Evolutionary conservation across 2,329 filamentous ascomycete species (phyloP).

Genomic region (Penicillium sp.): DNA sequence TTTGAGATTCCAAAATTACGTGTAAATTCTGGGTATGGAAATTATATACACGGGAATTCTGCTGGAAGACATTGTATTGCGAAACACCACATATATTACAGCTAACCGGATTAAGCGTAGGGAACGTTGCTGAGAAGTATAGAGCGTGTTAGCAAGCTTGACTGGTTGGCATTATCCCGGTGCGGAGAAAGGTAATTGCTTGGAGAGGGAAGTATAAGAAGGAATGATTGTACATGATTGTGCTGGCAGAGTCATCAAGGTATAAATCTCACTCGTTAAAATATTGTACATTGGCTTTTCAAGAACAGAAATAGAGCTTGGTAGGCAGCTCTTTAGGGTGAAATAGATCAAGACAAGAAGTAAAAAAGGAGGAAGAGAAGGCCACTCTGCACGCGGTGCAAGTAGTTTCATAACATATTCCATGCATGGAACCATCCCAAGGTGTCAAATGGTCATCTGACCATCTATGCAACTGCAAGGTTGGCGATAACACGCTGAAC

Average conservation of each 20-base stretch:
- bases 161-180: too few relatives aligned
- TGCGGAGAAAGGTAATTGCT: too few relatives aligned
- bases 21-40: not conserved
- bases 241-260: not conserved
- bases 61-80: not conserved
- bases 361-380: not conserved
- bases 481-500: slow-evolving; percentile 18
- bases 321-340: not conserved
- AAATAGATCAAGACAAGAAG: slow-evolving; percentile 1
- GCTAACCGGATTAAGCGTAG: not conserved
- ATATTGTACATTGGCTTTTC: slow-evolving; percentile 19
- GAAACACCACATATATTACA: not conserved
- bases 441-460: not conserved
- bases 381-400: slow-evolving; percentile 5
- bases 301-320: not conserved
- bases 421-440: slow-evolving; percentile 7
- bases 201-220: too few relatives aligned
- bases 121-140: too few relatives aligned
- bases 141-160: too few relatives aligned
- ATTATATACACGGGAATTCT: too few relatives aligned
- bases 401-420: slow-evolving; percentile 15
- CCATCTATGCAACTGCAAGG: slow-evolving; percentile 15
- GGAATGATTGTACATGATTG: not conserved
- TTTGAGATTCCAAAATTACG: not conserved
- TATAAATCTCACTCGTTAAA: slow-evolving; percentile 8